These are phyloP conservation scores for Protomyces pachydermus DNA, from an alignment of 1,139 yeast genomes.

Conservation along the genomic window DNA sequence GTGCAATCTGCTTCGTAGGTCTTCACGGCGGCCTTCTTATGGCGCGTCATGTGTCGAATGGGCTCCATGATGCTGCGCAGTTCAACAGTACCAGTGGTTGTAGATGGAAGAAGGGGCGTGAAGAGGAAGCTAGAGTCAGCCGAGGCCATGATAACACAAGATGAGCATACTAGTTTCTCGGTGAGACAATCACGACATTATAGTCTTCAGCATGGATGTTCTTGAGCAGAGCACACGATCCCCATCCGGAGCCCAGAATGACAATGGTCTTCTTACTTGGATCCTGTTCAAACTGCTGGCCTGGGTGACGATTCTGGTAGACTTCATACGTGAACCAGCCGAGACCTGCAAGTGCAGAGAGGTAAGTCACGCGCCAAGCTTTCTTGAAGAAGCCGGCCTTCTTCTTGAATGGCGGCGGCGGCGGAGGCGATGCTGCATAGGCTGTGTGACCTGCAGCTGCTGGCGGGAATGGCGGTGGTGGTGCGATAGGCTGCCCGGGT, in stretches of 20 bases:
- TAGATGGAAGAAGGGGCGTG: constrained; percentile 72
- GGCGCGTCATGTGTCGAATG: constrained; percentile 55
- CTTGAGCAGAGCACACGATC: constrained; percentile 64
- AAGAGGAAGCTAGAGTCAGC: constrained; percentile 65
- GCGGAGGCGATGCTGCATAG: background rate
- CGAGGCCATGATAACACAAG: constrained; percentile 49
- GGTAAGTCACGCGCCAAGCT: constrained; percentile 39
- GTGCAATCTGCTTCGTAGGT: constrained; percentile 92
- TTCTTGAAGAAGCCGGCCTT: constrained; percentile 36
- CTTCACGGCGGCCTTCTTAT: constrained; percentile 70
- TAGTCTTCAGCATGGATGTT: constrained; percentile 79
- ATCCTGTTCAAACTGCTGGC: constrained; percentile 41
- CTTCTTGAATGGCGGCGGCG: constrained; percentile 7
- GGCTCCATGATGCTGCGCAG: constrained; percentile 75
- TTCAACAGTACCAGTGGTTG: constrained; percentile 91
- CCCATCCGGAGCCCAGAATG: constrained; percentile 94
- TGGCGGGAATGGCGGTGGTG: background rate
- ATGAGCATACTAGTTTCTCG: constrained; percentile 78
- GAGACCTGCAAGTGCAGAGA: constrained; percentile 37
- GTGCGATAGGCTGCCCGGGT: background rate
- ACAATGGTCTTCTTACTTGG: constrained; percentile 81
- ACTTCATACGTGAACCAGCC: constrained; percentile 39
- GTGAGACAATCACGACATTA: constrained; percentile 84
- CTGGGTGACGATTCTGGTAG: constrained; percentile 42
- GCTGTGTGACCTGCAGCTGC: background rate